Evolutionary conservation across 805 yeast species (phyloP).

Genomic region (Pichia deserticola): DNA sequence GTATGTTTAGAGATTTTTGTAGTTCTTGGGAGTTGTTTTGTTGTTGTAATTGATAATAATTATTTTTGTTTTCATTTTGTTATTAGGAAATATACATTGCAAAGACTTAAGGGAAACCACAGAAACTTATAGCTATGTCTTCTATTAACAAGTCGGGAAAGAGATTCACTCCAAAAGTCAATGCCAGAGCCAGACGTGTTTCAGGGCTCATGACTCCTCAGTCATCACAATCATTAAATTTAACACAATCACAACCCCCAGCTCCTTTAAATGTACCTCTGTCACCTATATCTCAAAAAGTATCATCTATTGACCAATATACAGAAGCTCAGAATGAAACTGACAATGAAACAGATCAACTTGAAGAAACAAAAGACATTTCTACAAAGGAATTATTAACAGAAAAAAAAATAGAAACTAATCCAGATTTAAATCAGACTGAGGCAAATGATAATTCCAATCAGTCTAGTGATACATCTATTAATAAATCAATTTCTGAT

Average conservation of each 20-base stretch:
- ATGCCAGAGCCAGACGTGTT: slow-evolving; percentile 19
- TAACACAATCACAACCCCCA: not conserved
- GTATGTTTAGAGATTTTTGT: too few relatives aligned
- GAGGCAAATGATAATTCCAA: not conserved
- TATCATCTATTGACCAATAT: not conserved
- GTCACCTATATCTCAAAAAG: slow-evolving; percentile 1
- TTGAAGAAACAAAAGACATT: too few relatives aligned
- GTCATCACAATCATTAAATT: not conserved
- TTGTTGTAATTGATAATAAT: too few relatives aligned
- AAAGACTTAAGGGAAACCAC: too few relatives aligned
- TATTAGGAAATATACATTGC: too few relatives aligned
- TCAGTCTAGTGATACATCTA: too few relatives aligned
- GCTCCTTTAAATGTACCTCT: not conserved
- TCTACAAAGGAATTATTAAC: too few relatives aligned
- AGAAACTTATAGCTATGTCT: slow-evolving; percentile 5
- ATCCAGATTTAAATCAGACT: not conserved
- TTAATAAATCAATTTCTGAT: too few relatives aligned
- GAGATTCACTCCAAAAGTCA: slow-evolving; percentile 57
- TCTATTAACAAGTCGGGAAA: slow-evolving; percentile 43
- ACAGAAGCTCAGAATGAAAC: not conserved
- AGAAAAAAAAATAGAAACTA: too few relatives aligned
- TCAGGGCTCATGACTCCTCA: slow-evolving; percentile 2
- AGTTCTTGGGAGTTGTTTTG: too few relatives aligned
- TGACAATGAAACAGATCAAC: not conserved
- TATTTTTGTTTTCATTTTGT: too few relatives aligned